These are phyloP conservation scores for Hygrophoropsis aurantiaca DNA, from an alignment of 768 basidiomycete genomes.

Conservation along the genomic window DNA sequence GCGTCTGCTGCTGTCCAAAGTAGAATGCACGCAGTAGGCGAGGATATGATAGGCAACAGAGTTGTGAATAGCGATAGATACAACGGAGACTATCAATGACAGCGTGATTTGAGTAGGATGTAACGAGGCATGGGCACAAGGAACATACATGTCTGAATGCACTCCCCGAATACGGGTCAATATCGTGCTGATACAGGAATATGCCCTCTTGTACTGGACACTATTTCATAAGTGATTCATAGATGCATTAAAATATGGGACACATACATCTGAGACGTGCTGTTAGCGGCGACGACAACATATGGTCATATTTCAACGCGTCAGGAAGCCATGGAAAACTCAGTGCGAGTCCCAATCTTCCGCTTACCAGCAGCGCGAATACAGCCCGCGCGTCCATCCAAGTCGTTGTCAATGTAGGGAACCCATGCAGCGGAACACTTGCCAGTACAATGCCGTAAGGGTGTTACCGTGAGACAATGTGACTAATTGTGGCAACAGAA, in stretches of 20 bases:
- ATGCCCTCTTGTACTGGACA: slow-evolving; percentile 84
- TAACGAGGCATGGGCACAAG: not conserved
- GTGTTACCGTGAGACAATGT: no score
- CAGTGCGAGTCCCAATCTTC: no score
- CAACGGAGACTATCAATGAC: slow-evolving; percentile 68
- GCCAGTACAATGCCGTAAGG: no score
- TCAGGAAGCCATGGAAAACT: no score
- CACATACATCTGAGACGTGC: not conserved
- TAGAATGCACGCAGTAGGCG: slow-evolving; percentile 45
- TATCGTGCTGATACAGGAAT: slow-evolving; percentile 71
- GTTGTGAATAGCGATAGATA: slow-evolving; percentile 75
- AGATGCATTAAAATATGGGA: not conserved
- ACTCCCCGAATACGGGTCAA: slow-evolving; percentile 87
- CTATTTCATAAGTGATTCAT: slow-evolving; percentile 14
- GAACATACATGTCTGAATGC: slow-evolving; percentile 78
- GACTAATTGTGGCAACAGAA: no score
- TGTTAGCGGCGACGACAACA: not conserved
- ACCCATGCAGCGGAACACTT: no score
- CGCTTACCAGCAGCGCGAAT: no score
- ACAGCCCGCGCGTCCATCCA: no score
- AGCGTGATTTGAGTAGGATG: slow-evolving; percentile 5
- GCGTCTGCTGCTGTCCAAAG: slow-evolving; percentile 75
- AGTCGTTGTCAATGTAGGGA: no score
- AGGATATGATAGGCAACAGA: slow-evolving; percentile 58
- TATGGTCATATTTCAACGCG: no score